phyloP scores from a whole-genome alignment of 2,329 filamentous ascomycete species.

The Penicillium sp. region DNA sequence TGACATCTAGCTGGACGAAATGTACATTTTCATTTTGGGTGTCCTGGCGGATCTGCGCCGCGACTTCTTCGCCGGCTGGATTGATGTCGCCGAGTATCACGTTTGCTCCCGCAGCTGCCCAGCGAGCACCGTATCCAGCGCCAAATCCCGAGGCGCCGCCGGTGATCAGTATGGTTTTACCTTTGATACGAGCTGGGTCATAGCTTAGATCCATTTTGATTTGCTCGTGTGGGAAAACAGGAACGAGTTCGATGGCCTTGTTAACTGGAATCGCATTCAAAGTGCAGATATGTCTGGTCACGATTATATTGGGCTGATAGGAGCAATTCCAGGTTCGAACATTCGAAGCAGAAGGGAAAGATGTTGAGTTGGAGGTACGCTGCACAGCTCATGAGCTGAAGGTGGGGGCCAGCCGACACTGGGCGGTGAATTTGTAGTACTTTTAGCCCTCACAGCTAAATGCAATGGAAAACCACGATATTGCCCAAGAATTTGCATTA shows the following conservation, averaged over 20 bases:
- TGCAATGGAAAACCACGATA: not conserved
- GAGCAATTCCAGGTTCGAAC: not conserved
- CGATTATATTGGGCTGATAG: not conserved
- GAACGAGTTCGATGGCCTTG: not conserved
- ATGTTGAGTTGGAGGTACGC: not conserved
- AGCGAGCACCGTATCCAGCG: constrained; percentile 5
- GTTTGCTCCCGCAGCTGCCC: constrained; percentile 6
- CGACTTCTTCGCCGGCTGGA: constrained; percentile 6
- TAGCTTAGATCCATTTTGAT: constrained; percentile 7
- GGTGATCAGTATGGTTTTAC: constrained; percentile 8
- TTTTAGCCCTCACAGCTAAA: not conserved
- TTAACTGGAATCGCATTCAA: not conserved
- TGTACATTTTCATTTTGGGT: constrained; percentile 6
- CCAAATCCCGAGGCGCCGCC: constrained; percentile 7
- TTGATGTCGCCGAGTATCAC: constrained; percentile 12
- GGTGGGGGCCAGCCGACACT: not conserved
- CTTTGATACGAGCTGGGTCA: not conserved
- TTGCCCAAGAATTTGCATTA: not conserved
- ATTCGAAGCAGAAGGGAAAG: not conserved
- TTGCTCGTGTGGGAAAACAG: not conserved
- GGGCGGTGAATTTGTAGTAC: not conserved
- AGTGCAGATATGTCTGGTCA: not conserved
- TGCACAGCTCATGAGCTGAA: not conserved
- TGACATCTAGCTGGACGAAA: constrained; percentile 9
- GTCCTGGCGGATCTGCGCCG: constrained; percentile 6